Base-by-base conservation (phyloP, 768 basidiomycete genomes). In the Tylopilus rubrobrunneus region DNA sequence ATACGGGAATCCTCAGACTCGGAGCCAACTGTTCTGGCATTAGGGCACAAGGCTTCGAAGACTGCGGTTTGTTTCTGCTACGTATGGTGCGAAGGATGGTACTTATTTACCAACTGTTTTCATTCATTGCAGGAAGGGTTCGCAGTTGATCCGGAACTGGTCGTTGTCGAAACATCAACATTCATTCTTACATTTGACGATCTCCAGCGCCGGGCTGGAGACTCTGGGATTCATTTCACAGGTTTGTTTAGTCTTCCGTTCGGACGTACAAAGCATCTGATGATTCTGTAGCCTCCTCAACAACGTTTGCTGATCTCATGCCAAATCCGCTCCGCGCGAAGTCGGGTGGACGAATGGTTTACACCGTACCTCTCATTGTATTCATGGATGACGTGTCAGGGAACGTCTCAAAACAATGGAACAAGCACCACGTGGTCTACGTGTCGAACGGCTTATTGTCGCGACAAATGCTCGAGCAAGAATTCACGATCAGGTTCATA, bases 161-260 rank as follows among this genome's bases (percentile, higher is more conserved):
- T 57, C 5, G 56, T 56, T 11, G 41, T 53, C 2, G 29, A 6
- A 0, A 39, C 45, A 5, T 48, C 51, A 1, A 63, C 45, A 9
- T 64, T 64, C 21, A 2, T 37, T 6, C 45, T 15, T 2, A 56
- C 51, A 5, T 64, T 55, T 15, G 44, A 34, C 21, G 57, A 63
- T 5, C 56, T 64, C 27, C 49, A 49, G 40, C 12, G 9, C 17
- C 25, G 11, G 28, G 52, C 23, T 21, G 48, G 45, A n/a, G 19
- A 14, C 5, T 55, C 48, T 8, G n/a, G 27, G 19, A 19, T 19
- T 19, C 19, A 0, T 44, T 61, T 58, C 19, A 19, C 19, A 19
- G 19, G 19, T 19, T 19, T 19, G 19, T 19, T 19, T 19, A 19
- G 19, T 19, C 19, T 19, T 19, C 19, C 19, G 19, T 19, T 19